Evolutionary conservation across 257 asterid species (phyloP), one percentile per base, ranked within the genome.

Genomic region (Primulina tabacum): DNA sequence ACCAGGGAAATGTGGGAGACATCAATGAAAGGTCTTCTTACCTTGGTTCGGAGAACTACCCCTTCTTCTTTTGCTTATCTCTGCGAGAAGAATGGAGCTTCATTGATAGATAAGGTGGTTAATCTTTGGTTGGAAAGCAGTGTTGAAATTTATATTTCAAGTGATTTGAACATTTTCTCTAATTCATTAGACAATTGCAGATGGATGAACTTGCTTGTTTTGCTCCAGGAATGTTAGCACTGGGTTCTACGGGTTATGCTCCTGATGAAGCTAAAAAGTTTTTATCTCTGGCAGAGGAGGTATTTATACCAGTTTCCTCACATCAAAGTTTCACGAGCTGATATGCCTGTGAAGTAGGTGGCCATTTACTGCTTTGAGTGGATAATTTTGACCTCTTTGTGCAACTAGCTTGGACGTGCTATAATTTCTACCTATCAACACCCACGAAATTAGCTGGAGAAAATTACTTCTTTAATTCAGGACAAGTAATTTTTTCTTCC

Each of bases 351-450:
- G 71, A 59, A 73, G 69, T 63, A 28, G 61, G 65, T 69, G 40
- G 63, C 67, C 28, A 9, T 52, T 69, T 63, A 59, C 37, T 69
- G 68, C 21, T 68, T 71, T 57, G 65, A 70, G 60, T 67, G 58
- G 60, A 74, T 57, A 69, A 34, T 71, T 71, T 70, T 72, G 74
- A 71, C 65, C 58, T 63, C 66, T 81, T 47, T 75, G 9, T 76
- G 84, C 89, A 95, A 98, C 87, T 95, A 72, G 98, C 99, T 47
- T 92, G 99, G 99, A 95, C 99, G 71, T 95, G 99, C 82, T 95
- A 95, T 83, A 95, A 95, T 77, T 95, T 95, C 83, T 95, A 95
- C 81, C 92, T 89, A 83, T 88, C 92, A 57, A 95, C 99, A 34
- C 96, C 99, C 34, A 95, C 99, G 34, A 95, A 95, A 82, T 83